phyloP scores from a whole-genome alignment of 306 rosid genomes.

The Quercus glauca region DNA sequence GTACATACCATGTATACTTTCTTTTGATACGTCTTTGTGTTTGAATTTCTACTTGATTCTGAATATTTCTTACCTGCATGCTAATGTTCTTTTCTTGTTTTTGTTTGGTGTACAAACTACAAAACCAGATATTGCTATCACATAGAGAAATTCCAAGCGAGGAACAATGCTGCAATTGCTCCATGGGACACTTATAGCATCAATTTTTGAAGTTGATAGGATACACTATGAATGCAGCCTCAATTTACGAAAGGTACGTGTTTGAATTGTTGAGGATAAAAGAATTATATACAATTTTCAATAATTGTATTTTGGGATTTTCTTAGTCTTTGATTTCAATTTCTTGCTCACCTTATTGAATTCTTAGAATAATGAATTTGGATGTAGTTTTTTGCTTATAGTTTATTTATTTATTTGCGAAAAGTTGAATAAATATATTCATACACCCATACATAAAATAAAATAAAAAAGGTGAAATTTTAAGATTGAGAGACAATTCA shows the following conservation, averaged over 20 bases:
- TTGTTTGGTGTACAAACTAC: background rate
- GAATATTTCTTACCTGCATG: background rate
- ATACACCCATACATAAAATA: no score
- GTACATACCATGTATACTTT: background rate
- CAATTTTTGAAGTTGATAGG: conserved; percentile 51
- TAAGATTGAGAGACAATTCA: no score
- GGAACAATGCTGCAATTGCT: conserved; percentile 50
- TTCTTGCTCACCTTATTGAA: background rate
- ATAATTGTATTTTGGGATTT: background rate
- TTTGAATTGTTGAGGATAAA: background rate
- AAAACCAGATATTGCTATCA: background rate
- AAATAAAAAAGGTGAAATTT: no score
- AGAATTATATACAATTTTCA: background rate
- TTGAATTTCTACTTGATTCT: background rate
- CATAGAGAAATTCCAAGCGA: background rate
- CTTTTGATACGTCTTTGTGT: background rate
- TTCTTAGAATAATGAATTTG: no score
- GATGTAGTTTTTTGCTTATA: no score
- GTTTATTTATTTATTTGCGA: no score
- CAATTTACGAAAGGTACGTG: conserved; percentile 40
- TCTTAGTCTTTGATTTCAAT: background rate
- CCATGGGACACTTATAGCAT: conserved; percentile 60
- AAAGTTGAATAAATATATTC: no score
- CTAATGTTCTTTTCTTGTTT: background rate
- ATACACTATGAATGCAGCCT: conserved; percentile 37